phyloP scores from a whole-genome alignment of 2,329 filamentous ascomycete genomes.

The Pseudovirgaria hyperparasitica region DNA sequence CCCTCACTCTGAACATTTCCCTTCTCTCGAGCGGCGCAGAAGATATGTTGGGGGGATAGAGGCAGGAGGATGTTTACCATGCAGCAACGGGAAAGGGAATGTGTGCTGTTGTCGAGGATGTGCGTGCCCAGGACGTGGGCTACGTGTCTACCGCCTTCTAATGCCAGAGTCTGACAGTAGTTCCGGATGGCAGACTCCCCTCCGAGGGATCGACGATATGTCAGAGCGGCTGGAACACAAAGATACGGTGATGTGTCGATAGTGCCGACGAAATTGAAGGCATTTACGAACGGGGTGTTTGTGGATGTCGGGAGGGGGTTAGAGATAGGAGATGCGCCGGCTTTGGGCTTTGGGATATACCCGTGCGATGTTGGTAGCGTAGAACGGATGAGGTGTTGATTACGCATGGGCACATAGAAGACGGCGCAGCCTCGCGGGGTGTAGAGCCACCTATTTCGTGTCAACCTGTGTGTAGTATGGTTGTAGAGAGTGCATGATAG shows the following conservation, averaged over 20 bases:
- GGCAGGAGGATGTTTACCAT: conserved; percentile 67
- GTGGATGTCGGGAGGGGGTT: conserved; percentile 26
- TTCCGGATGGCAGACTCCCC: conserved; percentile 57
- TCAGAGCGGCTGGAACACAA: conserved; percentile 57
- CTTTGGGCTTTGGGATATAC: conserved; percentile 40
- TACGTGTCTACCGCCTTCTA: conserved; percentile 46
- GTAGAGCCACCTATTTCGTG: conserved; percentile 57
- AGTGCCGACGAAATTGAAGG: conserved; percentile 70
- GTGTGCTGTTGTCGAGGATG: conserved; percentile 53
- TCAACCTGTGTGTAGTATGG: not conserved
- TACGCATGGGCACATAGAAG: conserved; percentile 63
- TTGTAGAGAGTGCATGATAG: not conserved
- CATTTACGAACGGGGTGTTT: conserved; percentile 50
- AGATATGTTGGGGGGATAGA: conserved; percentile 31
- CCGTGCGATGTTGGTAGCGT: conserved; percentile 73
- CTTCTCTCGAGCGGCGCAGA: conserved; percentile 7
- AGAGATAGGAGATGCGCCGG: conserved; percentile 9
- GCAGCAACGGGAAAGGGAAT: conserved; percentile 51
- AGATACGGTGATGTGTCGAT: conserved; percentile 60
- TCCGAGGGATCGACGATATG: conserved; percentile 57
- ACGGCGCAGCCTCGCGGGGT: conserved; percentile 69
- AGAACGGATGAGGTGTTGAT: conserved; percentile 62
- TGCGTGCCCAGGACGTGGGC: conserved; percentile 55
- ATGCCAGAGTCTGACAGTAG: conserved; percentile 52
- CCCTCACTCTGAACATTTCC: conserved; percentile 12